Evolutionary conservation across 129 eudicot species (phyloP).

Genomic region (Heracleum sosnowskyi): DNA sequence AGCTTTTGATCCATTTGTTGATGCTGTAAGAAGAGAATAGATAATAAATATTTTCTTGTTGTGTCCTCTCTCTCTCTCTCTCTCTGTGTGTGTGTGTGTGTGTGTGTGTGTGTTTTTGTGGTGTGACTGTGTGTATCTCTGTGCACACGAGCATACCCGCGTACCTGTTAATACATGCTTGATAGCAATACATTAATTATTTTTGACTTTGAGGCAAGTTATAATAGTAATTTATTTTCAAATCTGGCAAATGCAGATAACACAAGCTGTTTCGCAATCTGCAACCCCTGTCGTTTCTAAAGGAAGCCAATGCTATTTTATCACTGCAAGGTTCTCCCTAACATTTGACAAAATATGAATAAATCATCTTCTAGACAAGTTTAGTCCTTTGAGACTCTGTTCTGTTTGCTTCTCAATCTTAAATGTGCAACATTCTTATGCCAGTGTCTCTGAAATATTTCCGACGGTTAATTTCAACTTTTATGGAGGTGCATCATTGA

Average conservation of each 20-base stretch:
- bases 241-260: slow-evolving; percentile 44
- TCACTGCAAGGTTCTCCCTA: slow-evolving; percentile 52
- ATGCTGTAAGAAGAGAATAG: slow-evolving; percentile 48
- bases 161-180: not conserved
- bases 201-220: not conserved
- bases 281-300: slow-evolving; percentile 57
- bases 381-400: not conserved
- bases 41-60: not conserved
- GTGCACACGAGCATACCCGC: not conserved
- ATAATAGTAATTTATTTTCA: not conserved
- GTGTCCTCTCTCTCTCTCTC: not conserved
- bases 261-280: slow-evolving; percentile 41
- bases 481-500: slow-evolving; percentile 84
- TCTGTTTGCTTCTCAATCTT: not conserved
- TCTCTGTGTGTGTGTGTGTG: not conserved
- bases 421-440: not conserved
- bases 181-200: not conserved
- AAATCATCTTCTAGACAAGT: not conserved
- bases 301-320: slow-evolving; percentile 66
- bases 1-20: slow-evolving; percentile 78
- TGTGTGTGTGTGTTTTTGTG: not conserved
- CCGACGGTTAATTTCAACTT: slow-evolving; percentile 79
- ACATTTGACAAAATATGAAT: slow-evolving; percentile 2
- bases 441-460: slow-evolving; percentile 63
- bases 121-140: not conserved